Conservation (phyloP, 129 eudicot species). For the Erigeron canadensis region DNA sequence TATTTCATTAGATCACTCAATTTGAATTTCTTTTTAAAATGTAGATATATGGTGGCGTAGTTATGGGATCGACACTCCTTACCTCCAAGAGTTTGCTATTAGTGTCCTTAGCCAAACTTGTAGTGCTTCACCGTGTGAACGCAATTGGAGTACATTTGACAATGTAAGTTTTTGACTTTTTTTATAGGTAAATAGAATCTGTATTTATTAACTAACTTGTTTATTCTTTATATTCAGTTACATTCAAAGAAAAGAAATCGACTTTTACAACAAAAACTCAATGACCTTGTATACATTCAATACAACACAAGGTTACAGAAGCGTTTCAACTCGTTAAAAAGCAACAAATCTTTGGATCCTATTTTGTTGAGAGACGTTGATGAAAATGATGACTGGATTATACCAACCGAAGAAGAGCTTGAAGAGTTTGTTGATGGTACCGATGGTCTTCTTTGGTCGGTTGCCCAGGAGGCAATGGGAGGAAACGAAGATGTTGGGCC, state of each 20-base stretch:
- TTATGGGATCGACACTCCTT: neutral
- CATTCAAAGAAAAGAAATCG: constrained; percentile 1
- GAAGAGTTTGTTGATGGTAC: neutral
- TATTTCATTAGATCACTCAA: neutral
- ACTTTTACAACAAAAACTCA: neutral
- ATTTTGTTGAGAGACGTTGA: neutral
- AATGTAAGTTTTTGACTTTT: neutral
- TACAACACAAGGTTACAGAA: neutral
- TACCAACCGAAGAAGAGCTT: neutral
- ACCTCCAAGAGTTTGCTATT: neutral
- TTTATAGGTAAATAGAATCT: neutral
- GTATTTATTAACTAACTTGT: neutral
- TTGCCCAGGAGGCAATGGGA: neutral
- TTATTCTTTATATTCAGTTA: neutral
- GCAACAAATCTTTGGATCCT: neutral
- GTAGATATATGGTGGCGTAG: constrained; percentile 4
- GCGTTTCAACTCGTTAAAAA: neutral
- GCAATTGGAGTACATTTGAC: constrained; percentile 12
- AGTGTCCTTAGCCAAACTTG: constrained; percentile 11
- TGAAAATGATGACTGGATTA: neutral
- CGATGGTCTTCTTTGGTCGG: constrained; percentile 11
- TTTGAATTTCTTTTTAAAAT: neutral
- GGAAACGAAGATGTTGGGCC: neutral
- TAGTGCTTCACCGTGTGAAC: constrained; percentile 7
- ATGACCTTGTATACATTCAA: too few relatives aligned